phyloP scores from a whole-genome alignment of 257 asterid species.

The Fraxinus excelsior region DNA sequence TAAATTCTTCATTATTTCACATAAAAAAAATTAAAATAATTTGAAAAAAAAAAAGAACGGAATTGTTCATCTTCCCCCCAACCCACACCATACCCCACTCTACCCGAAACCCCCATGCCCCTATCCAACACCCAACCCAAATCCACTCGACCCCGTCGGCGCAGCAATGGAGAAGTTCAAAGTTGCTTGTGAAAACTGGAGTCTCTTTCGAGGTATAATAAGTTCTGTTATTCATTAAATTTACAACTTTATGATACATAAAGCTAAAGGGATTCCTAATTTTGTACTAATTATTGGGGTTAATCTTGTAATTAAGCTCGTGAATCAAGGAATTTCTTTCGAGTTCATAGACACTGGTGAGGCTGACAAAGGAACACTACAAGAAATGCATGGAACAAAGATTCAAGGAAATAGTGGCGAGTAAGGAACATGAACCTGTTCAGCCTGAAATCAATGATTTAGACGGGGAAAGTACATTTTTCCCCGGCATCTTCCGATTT shows the following conservation, averaged over 20 bases:
- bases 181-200: conserved; percentile 77
- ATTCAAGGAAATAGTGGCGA: neutral
- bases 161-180: conserved; percentile 55
- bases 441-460: neutral
- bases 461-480: neutral
- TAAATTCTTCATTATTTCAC: too few species aligned
- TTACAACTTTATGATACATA: neutral
- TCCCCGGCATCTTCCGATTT: neutral
- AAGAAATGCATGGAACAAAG: neutral
- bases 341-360: neutral
- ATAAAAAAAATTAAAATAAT: too few species aligned
- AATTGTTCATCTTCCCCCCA: too few species aligned
- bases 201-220: conserved; percentile 64
- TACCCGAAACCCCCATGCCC: too few species aligned
- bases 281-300: neutral
- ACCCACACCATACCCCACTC: too few species aligned
- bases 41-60: too few species aligned
- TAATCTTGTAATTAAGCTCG: neutral
- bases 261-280: neutral
- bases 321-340: neutral
- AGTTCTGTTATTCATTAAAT: neutral
- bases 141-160: too few species aligned
- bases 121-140: too few species aligned
- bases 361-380: neutral
- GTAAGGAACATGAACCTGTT: neutral